Evolutionary conservation across 2,329 filamentous ascomycete species (phyloP).

Genomic region (Fusarium nurragi): DNA sequence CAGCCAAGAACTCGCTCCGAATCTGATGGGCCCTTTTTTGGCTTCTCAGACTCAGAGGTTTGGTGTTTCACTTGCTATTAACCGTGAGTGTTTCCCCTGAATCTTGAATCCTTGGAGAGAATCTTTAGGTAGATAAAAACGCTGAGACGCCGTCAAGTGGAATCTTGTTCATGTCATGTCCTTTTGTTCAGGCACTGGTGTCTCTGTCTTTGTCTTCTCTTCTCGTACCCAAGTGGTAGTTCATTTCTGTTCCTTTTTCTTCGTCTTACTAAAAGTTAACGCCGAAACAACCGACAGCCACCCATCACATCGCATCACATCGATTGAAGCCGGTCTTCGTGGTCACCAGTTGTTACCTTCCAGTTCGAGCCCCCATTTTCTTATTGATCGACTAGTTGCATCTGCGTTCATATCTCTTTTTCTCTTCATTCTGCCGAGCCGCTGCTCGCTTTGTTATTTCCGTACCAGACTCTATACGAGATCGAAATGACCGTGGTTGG

Average conservation of each 20-base stretch:
- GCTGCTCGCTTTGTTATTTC: constrained; percentile 14
- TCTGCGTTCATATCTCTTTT: background rate
- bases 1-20: constrained; percentile 32
- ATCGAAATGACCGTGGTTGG: constrained; percentile 38
- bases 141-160: constrained; percentile 21
- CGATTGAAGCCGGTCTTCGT: constrained; percentile 41
- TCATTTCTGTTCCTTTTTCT: constrained; percentile 25
- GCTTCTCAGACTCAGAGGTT: constrained; percentile 14
- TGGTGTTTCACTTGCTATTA: constrained; percentile 24
- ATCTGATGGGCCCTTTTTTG: constrained; percentile 17
- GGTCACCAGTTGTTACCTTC: too few relatives aligned
- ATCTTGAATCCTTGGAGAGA: background rate
- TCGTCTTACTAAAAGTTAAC: constrained; percentile 21
- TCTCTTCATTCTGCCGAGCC: constrained; percentile 30
- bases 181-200: constrained; percentile 24
- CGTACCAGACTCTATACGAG: constrained; percentile 16
- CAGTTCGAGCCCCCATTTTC: constrained; percentile 25
- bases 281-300: constrained; percentile 14
- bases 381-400: constrained; percentile 2
- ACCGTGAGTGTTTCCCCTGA: constrained; percentile 33
- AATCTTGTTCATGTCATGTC: constrained; percentile 29
- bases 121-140: constrained; percentile 27
- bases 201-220: constrained; percentile 7
- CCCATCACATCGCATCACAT: constrained; percentile 5
- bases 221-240: constrained; percentile 33